Base-by-base conservation (phyloP, 257 asterid genomes). In the Solanum virginianum region DNA sequence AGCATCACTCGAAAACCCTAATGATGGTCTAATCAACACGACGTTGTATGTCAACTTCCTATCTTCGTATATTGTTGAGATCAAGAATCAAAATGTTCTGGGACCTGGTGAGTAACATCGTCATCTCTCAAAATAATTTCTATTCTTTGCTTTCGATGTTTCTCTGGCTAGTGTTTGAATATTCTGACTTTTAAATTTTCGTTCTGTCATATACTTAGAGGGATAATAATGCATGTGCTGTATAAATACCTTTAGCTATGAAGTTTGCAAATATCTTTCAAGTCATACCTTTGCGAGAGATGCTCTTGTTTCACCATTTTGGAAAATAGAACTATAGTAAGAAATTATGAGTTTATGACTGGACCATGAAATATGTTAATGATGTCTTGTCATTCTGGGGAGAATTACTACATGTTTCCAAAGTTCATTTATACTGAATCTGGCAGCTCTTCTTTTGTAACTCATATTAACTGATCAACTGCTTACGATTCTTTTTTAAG, bases 21-120 rank as follows among this genome's bases (percentile, higher is more conserved):
- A 45, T 60, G 89, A 86, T 87, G 98, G 99, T 81, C 85, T 92
- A 85, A 85, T 96, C 93, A 96, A 96, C 90, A 91, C 92, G 69
- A 96, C 99, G 18, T 87, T 96, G 89, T 91, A 86, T 85, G 70
- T 95, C 90, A 92, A 92, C 90, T 95, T 96, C 89, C 97, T 96
- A 63, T 93, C 98, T 45, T 91, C 93, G 1, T 96, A 94, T 88
- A 91, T 96, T 53, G 90, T 94, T 88, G 98, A 96, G 97, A 87
- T 95, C 84, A 93, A 93, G 90, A 92, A 75, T 91, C 93, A 91
- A 90, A 93, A 89, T 80, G 82, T 92, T 80, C 56, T 93, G 81
- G 97, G 99, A 45, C 97, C 98, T 47, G 98, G 99, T 95, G 94
- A 93, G 98, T 85, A 87, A 86, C 80, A 84, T 83, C 80, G 45